These are phyloP conservation scores for Cylindrotheca fusiformis DNA, from an alignment of 108 stramenopile species.

Conservation along the genomic window DNA sequence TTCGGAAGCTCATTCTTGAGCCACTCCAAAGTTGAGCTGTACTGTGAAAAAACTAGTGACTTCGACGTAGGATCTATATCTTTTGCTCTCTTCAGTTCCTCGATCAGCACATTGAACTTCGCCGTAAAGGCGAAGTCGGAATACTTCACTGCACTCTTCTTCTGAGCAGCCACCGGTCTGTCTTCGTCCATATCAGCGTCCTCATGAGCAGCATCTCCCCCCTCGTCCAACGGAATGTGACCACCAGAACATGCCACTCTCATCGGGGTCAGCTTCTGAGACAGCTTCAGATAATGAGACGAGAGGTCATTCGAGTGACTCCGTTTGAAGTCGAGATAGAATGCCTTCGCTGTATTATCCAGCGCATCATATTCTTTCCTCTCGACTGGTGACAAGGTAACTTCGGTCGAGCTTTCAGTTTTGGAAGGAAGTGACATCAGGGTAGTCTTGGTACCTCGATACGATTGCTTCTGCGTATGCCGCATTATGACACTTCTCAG, in stretches of 20 bases:
- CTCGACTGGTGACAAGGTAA: constrained; percentile 26
- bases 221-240: constrained; percentile 11
- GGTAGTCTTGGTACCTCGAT: constrained; percentile 22
- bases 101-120: constrained; percentile 30
- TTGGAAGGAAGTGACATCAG: constrained; percentile 36
- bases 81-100: constrained; percentile 27
- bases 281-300: constrained; percentile 14
- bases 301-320: constrained; percentile 8
- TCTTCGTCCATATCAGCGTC: not conserved
- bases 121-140: constrained; percentile 21
- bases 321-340: constrained; percentile 25
- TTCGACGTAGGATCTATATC: constrained; percentile 38
- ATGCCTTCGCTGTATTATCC: constrained; percentile 20
- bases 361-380: constrained; percentile 27
- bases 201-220: not conserved
- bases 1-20: constrained; percentile 41
- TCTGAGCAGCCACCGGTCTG: not conserved
- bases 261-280: constrained; percentile 24
- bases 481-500: constrained; percentile 43
- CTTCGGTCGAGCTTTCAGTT: constrained; percentile 17
- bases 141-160: constrained; percentile 1
- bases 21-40: constrained; percentile 28
- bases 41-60: constrained; percentile 57
- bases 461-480: constrained; percentile 39
- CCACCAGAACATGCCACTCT: constrained; percentile 53